Percentiles rank a stretch among this genome's conserved stretches.
Evolutionary conservation across 805 yeast genomes (phyloP).

Genomic region (Candida boleticola): DNA sequence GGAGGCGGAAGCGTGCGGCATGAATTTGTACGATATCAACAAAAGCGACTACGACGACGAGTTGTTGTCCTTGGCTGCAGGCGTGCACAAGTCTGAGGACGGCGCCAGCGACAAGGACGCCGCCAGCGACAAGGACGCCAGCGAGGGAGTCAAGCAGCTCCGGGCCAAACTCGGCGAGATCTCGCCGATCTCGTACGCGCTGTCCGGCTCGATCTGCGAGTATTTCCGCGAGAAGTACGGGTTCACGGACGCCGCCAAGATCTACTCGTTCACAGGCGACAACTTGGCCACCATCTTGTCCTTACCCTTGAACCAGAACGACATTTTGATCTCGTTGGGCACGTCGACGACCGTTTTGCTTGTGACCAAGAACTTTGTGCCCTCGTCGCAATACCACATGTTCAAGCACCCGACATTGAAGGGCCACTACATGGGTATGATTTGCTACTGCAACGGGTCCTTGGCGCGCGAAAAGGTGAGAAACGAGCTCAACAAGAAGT

Average conservation of each 20-base stretch:
- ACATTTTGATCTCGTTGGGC: constrained; percentile 78
- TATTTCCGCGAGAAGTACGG: constrained; percentile 70
- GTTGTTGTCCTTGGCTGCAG: constrained; percentile 54
- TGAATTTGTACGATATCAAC: constrained; percentile 80
- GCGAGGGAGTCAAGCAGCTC: constrained; percentile 20
- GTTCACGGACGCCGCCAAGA: constrained; percentile 51
- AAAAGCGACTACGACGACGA: constrained; percentile 53
- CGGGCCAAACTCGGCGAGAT: constrained; percentile 53
- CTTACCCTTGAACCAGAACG: constrained; percentile 72
- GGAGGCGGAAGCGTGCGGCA: constrained; percentile 88
- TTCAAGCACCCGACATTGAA: constrained; percentile 84
- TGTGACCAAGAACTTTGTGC: constrained; percentile 72
- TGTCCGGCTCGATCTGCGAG: constrained; percentile 50
- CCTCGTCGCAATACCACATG: constrained; percentile 80
- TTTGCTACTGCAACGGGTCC: constrained; percentile 90
- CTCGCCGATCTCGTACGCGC: constrained; percentile 47
- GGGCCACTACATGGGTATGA: constrained; percentile 86
- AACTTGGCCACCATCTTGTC: constrained; percentile 86
- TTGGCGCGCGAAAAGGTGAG: constrained; percentile 78
- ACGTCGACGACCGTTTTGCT: constrained; percentile 88
- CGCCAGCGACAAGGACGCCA: background rate
- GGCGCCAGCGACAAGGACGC: constrained; percentile 18
- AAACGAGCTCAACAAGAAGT: constrained; percentile 54
- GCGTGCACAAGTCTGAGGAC: constrained; percentile 46
- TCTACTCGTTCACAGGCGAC: constrained; percentile 86